Base-by-base conservation (phyloP, 495 filamentous ascomycete genomes). In the Sphaerosporella brunnea region DNA sequence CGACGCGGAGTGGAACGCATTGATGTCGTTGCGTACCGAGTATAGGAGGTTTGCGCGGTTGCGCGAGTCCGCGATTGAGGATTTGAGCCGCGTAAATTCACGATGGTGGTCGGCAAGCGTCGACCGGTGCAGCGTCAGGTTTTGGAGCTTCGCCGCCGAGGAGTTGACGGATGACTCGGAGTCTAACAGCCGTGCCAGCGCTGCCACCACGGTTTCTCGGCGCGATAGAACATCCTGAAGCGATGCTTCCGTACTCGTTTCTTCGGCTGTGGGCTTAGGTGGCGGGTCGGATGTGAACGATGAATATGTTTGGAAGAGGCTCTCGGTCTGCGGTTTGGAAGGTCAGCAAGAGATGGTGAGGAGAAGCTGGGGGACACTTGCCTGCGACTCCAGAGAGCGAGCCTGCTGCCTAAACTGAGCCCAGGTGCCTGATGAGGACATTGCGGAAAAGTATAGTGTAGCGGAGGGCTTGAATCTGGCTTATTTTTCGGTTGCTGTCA, bases 341-440 rank as follows among this genome's bases (percentile, higher is more conserved):
- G 28, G 28, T 32, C 28, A 32, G 13, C 28, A 13, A 32, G 28
- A 13, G 28, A 13, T 32, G 7, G 5, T 5, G 28, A 39, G 32
- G 23, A 5, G 34, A 5, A 35, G 32, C 13, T 36, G 47, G 26
- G 23, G 24, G 15, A 15, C 41, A 45, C 19, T 53, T 73, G 93
- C 90, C 71, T 97, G 92, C 49, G 82, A 84, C 64, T 97, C 92
- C 50, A 96, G 69, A 18, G 79, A 74, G 54, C 92, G 73, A 44
- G 86, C 83, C 64, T 96, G 90, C 65, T 93, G 85, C 53, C 90
- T 81, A 46, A 97, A 75, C 67, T 95, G 90, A 52, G 85, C 79
- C 90, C 90, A 97, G 62, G 84, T 86, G 52, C 35, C 35, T 7
- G 35, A 37, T 7, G 35, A 37, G 35, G 35, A 7, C 35, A 37